Evolutionary conservation across 257 asterid genomes (phyloP).

Genomic region (Anisodus tanguticus): DNA sequence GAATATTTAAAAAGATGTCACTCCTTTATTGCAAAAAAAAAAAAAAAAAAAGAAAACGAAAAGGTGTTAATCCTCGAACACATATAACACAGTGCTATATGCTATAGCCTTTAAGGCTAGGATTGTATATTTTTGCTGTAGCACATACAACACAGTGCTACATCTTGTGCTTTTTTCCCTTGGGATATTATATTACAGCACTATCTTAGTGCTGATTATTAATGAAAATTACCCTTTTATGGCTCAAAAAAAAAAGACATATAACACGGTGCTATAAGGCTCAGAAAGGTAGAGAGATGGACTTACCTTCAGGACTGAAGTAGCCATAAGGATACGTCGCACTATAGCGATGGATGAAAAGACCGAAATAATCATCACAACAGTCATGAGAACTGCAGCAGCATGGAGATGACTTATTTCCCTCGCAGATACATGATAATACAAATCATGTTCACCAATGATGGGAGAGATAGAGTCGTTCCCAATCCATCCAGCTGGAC

Average conservation of each 20-base stretch:
- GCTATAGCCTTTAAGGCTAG: too few species aligned
- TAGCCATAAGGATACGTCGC: conserved; percentile 98
- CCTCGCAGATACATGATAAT: conserved; percentile 88
- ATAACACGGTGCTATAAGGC: neutral
- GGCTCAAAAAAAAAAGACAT: neutral
- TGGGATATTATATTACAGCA: neutral
- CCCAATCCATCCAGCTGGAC: conserved; percentile 98
- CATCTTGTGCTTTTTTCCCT: neutral
- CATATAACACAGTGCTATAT: too few species aligned
- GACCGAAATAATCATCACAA: conserved; percentile 74
- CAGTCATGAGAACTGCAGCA: conserved; percentile 86
- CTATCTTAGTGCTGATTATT: neutral
- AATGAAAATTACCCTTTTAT: neutral
- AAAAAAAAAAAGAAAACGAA: too few species aligned
- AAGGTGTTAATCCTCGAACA: too few species aligned
- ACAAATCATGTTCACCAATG: conserved; percentile 92
- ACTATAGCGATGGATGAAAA: conserved; percentile 88
- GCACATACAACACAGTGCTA: too few species aligned
- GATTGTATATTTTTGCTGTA: too few species aligned
- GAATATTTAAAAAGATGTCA: too few species aligned
- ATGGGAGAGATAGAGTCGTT: conserved; percentile 90
- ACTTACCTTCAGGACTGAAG: conserved; percentile 96
- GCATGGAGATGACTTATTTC: conserved; percentile 87
- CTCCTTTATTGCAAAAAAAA: too few species aligned
- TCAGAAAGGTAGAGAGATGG: conserved; percentile 20